Evolutionary conservation across 2,329 filamentous ascomycete genomes (phyloP), one percentile per base, ranked within the genome.

Genomic region (Albophoma yamanashiensis): DNA sequence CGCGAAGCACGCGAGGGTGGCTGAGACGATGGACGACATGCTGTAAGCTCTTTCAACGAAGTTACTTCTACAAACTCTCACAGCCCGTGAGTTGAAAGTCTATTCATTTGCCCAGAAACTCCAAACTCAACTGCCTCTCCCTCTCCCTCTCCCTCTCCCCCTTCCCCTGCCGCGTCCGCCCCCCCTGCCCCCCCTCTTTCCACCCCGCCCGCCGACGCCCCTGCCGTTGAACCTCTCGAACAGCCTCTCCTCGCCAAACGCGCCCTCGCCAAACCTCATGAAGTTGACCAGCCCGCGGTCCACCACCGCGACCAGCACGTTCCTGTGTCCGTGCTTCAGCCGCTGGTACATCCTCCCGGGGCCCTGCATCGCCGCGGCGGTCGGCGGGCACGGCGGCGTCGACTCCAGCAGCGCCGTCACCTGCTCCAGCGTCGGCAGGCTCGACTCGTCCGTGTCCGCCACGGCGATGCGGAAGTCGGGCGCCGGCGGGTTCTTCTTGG

Each of bases 211-310:
- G 40, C 70, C 71, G 11, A 74, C 72, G 53, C 71, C 69, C 58
- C 69, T 74, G 62, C 67, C 76, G 65, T 70, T 79, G 64, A 81
- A 80, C 58, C 83, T 75, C 68, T 87, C 84, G 67, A 85, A 91
- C 43, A 96, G 68, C 71, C 76, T 84, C 73, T 96, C 91, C 63
- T 85, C 82, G 0, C 81, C 87, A 74, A 97, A 97, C 0, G 87
- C 87, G 14, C 86, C 86, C 76, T 97, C 92, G 1, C 83, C 85
- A 61, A 97, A 81, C 31, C 89, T 79, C 68, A 97, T 79, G 70
- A 93, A 97, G 71, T 93, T 97, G 55, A 92, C 88, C 27, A 97
- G 81, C 0, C 94, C 94, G 63, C 91, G 84, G 71, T 97, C 94
- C 40, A 97, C 92, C 2, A 97, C 83, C 0, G 92, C 94, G 31